Base-by-base conservation (phyloP, 2,329 filamentous ascomycete species). In the Pyrenochaeta sp. region DNA sequence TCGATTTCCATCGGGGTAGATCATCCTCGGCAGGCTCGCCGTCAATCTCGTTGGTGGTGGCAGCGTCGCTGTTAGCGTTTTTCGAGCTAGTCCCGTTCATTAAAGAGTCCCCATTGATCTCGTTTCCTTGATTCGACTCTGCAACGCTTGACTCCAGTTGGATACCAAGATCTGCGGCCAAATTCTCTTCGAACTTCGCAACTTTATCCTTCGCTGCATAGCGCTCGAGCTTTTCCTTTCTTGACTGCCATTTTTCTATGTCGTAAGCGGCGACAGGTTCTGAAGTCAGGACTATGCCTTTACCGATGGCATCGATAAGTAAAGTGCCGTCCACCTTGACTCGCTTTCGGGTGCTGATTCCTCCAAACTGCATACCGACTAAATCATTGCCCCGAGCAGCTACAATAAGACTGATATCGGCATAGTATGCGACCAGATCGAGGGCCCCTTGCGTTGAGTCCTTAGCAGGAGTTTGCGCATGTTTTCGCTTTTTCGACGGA, bases 251-350 rank as follows among this genome's bases (percentile, higher is more conserved):
- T 18, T 60, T 58, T 8, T 60, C 51, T 43, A 35, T 52, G 11
- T 60, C 56, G 13, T 44, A 27, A 18, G 35, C 41, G 10, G 19
- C 13, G n/a, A 10, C 15, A 15, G 23, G 17, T 18, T 48, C 51
- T 4, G 39, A 22, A 10, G 44, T 45, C 11, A 44, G 27, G 7
- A 46, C 35, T 21, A 81, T 73, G 3, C 86, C 87, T 47, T 85
- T 85, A 2, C 87, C 86, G 40, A 92, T 82, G 0, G 88, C 87
- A 62, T 92, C 87, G 22, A 89, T 86, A 18, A 92, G 73, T 6
- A 89, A 75, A 7, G 86, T 85, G 37, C 67, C 68, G 26, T 66
- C 55, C 3, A 59, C 56, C 53, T 65, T 72, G n/a, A 57, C 51
- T 18, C 70, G 64, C 48, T 74, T 76, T 6, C 65, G 62, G 7